Evolutionary conservation across 179 eudicot species (phyloP), one percentile per base, ranked within the genome.

Genomic region (Beta corolliflora): DNA sequence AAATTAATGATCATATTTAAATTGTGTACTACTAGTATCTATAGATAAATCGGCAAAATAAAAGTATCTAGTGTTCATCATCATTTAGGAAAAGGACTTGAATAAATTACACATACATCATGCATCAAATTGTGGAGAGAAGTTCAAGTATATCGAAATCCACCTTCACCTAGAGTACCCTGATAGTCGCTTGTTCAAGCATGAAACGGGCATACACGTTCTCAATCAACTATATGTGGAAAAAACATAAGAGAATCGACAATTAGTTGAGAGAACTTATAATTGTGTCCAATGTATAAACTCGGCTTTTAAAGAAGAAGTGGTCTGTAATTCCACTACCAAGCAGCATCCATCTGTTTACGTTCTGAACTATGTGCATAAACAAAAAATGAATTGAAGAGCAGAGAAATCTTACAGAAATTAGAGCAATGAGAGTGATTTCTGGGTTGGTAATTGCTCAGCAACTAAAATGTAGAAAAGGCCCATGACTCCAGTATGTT

Each of bases 401-500:
- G 60, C 31, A 71, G 36, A 23, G 55, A 55, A 81, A 55, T 48
- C 81, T 75, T 82, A 75, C 85, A 63, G 50, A 31, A 56, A 76
- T 23, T 29, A 73, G 71, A 58, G 69, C 23, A 52, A 48, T 79
- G 55, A 73, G 55, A 76, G 11, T 16, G 69, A 65, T 65, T 69
- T 67, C 16, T 82, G 80, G 59, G 18, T 29, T 9, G 91, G 87
- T 25, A 84, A 48, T 59, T 90, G 81, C 55, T 91, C 94, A 25
- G 95, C 93, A 69, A 94, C 86, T 73, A 93, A 82, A 25, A 94
- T 81, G 89, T 93, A 91, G 84, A 93, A 93, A 36, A 93, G 92
- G 44, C 92, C 96, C 98, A 94, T 94, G 54, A 94, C 97, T 78
- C 98, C 98, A 2, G 92, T 91, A 81, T 94, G 98, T 77, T 66